Base-by-base conservation (phyloP, 2,329 filamentous ascomycete genomes). In the Fusarium torulosum region DNA sequence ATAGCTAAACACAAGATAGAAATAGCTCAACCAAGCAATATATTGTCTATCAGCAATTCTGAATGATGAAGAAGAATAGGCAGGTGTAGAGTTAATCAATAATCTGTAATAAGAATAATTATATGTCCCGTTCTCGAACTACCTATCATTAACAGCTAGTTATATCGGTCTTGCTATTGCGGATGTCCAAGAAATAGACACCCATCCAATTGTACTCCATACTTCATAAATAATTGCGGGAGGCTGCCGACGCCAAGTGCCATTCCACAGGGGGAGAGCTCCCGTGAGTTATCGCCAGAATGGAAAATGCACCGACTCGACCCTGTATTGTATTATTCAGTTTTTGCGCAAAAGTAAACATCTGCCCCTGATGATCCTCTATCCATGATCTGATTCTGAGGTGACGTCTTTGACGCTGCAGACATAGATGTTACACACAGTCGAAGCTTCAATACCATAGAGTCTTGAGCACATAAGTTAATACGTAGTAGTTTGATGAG, bases 161-260 rank as follows among this genome's bases (percentile, higher is more conserved):
- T 29, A 13, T 29, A 11, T 29, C 25, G 25, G 27, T 5, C 11
- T 29, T 29, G 11, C 4, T 29, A 29, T 29, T 13, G 27, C 11
- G 10, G 27, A 29, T 6, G 27, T 11, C 27, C 25, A 25, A 25
- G 23, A 9, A 25, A 25, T 25, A 25, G 7, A 25, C 25, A 25
- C 25, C 25, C 10, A 29, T 29, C 27, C 27, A 29, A 29, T 47
- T 62, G 42, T 31, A 62, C 7, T 23, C 21, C 23, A 9, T n/a
- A 54, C 43, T 33, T 37, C 38, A 50, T 19, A 42, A 40, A 52
- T 42, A 43, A 31, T 45, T 65, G 43, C 56, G 58, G 67, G 67
- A 69, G 67, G 57, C 61, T 69, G 53, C 58, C 49, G 38, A 55
- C 41, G 45, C 57, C 64, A 67, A 70, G 63, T 41, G 31, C 54